Evolutionary conservation across 352 stramenopile species (phyloP), one percentile per base, ranked within the genome.

Genomic region (Phytopythium chamaehyphon): DNA sequence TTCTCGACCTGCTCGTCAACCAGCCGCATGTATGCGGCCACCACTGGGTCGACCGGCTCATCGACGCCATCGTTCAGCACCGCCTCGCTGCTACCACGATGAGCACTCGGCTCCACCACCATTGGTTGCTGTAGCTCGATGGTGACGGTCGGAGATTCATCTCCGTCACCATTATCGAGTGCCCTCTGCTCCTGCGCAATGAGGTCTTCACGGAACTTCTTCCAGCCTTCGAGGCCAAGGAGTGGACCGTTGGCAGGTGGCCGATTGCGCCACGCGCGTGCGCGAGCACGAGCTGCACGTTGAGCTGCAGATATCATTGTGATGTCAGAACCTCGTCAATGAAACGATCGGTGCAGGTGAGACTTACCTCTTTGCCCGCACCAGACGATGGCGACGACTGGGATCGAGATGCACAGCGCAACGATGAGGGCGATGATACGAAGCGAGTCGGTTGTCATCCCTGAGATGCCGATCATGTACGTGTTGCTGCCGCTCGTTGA

Each of bases 171-270:
- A 22, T 40, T 15, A 16, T 52, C 26, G 11, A 52, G 46, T 16
- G 46, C 18, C 2, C 46, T n/a, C 33, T 52, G 46, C 33, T 52
- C 46, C 35, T 72, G 55, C 55, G 21, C 62, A 42, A 71, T 71
- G 21, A 71, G 54, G 26, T 63, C 62, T 33, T 71, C 62, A 2
- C 45, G 58, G 58, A 66, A 52, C 7, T 55, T 54, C 28, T 66
- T 71, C 62, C 62, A 71, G 7, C 58, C 62, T 19, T 70, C 55
- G 11, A 65, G 45, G 50, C 63, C 63, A 39, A 65, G 49, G 21
- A 59, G 54, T 11, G 60, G 43, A n/a, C 54, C 50, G 28, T 47
- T 60, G 12, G 36, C 16, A 8, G 40, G 45, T 10, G 44, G 38
- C 1, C 38, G 38, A 23, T 46, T 48, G n/a, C 49, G 37, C 49